Base-by-base conservation (phyloP, 2,329 filamentous ascomycete genomes). In the Sporothrix humicola region DNA sequence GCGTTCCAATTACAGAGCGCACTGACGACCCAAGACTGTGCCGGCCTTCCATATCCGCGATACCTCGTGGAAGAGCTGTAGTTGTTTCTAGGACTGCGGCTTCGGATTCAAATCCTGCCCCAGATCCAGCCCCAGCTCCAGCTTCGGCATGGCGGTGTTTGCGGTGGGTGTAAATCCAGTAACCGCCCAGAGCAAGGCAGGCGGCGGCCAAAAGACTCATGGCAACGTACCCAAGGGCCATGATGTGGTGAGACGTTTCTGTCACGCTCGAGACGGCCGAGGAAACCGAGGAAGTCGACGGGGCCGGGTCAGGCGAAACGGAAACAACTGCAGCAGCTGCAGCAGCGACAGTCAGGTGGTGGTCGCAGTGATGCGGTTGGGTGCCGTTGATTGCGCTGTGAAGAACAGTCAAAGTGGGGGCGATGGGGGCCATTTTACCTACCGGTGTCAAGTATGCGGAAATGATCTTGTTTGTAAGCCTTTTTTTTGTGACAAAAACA, bases 331-430 rank as follows among this genome's bases (percentile, higher is more conserved):
- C n/a, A 15, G 61, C 42, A 66, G 8, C 42, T 12, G 42, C 20
- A 8, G 17, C n/a, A 13, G 61, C 20, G 42, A 23, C 8, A 3
- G 10, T 20, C 8, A 20, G 10, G 42, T 48, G 61, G 37, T 20
- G 42, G 59, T n/a, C 31, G 61, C n/a, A 26, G 17, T 66, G 52
- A 23, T 20, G 42, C 10, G 44, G 31, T 9, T 44, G 42, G 3
- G 61, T 66, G 20, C n/a, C 61, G n/a, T 66, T 66, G 10, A 48
- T 66, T n/a, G 20, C 42, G n/a, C n/a, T 15, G 42, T 26, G 42
- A 31, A 58, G 54, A 15, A 48, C n/a, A 12, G 12, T 48, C n/a
- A 37, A 17, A 44, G 42, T 23, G 42, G 61, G 15, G 42, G 26
- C 26, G 42, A 66, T 13, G 37, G 61, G 59, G 2, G 61, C 61